Evolutionary conservation across 1,284 basidiomycete species (phyloP).

Genomic region (Agaricales sp.): DNA sequence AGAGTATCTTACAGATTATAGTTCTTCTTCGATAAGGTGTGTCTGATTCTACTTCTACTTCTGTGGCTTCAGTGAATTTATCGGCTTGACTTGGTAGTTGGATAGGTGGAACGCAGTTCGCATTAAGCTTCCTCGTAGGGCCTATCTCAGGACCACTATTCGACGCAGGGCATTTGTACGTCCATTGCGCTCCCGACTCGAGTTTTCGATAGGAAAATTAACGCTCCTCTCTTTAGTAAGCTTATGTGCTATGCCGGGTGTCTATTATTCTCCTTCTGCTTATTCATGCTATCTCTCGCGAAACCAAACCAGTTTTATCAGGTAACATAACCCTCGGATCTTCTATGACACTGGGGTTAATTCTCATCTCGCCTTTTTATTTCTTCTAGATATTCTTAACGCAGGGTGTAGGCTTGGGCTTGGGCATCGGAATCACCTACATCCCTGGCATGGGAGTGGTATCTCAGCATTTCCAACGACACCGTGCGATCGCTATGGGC

Average conservation of each 20-base stretch:
- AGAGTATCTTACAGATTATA: constrained; percentile 8
- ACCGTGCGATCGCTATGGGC: constrained; percentile 37
- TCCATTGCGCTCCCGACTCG: background rate
- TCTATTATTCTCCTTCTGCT: constrained; percentile 13
- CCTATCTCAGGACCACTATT: constrained; percentile 5
- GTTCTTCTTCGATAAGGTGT: background rate
- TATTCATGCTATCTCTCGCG: constrained; percentile 20
- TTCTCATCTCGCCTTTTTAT: background rate
- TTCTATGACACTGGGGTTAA: too few relatives aligned
- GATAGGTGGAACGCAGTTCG: constrained; percentile 1
- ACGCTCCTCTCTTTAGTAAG: constrained; percentile 8
- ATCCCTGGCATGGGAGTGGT: constrained; percentile 32
- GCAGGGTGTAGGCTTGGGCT: constrained; percentile 33
- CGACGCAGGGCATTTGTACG: constrained; percentile 17
- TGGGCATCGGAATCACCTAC: constrained; percentile 31
- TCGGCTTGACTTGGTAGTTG: background rate
- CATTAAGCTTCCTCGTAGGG: background rate
- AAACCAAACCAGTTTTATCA: constrained; percentile 18
- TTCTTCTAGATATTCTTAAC: constrained; percentile 29
- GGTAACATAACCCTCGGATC: constrained; percentile 8
- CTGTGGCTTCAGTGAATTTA: background rate
- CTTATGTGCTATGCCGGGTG: constrained; percentile 12
- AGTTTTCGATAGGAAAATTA: background rate
- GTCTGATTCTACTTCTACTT: background rate
- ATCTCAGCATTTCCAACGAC: constrained; percentile 33